These are phyloP conservation scores for Calocera cornea DNA, from an alignment of 768 basidiomycete species.

Conservation along the genomic window DNA sequence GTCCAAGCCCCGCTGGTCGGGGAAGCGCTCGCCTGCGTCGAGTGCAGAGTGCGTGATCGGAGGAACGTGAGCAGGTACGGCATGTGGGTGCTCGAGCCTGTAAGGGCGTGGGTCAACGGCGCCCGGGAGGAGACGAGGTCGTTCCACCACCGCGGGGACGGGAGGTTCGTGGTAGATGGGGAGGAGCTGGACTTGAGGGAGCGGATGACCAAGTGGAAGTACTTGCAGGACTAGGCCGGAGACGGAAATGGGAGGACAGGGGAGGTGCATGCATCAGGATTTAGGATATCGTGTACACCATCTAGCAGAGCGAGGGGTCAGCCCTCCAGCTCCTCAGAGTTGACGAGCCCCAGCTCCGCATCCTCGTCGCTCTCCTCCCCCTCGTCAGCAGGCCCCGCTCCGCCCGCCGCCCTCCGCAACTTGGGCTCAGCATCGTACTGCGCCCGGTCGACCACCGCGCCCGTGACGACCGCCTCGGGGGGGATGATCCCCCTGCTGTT, in stretches of 20 bases:
- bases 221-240: not conserved
- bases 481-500: slow-evolving; percentile 71
- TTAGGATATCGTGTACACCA: no score
- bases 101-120: slow-evolving; percentile 3
- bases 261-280: no score
- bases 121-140: slow-evolving; percentile 4
- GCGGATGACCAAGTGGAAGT: slow-evolving; percentile 6
- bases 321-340: not conserved
- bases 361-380: slow-evolving; percentile 1
- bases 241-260: not conserved
- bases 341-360: not conserved
- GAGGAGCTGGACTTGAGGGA: slow-evolving; percentile 5
- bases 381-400: not conserved
- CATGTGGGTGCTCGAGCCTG: slow-evolving; percentile 3
- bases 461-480: slow-evolving; percentile 48
- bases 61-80: not conserved
- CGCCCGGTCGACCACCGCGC: slow-evolving; percentile 21
- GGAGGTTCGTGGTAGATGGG: slow-evolving; percentile 6
- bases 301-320: not conserved
- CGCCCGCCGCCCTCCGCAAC: not conserved
- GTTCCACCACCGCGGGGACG: slow-evolving; percentile 5
- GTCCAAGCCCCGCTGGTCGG: not conserved
- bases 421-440: not conserved
- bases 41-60: slow-evolving; percentile 3
- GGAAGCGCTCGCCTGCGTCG: slow-evolving; percentile 4